Conservation (phyloP, 306 rosid species). For the Canavalia gladiata region DNA sequence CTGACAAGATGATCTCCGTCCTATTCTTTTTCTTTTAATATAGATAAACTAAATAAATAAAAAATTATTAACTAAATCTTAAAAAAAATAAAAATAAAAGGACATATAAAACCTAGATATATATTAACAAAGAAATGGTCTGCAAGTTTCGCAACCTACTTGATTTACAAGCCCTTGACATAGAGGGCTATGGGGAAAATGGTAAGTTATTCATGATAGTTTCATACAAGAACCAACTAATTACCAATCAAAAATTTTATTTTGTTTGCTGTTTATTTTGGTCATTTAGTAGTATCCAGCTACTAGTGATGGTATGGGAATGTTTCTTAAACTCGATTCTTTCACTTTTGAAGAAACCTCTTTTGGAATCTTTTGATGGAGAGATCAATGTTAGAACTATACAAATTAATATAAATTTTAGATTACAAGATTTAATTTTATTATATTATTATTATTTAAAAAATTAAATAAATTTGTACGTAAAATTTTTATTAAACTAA, state of each 20-base stretch:
- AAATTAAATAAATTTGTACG: too few species aligned
- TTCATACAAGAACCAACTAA: neutral
- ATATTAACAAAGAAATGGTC: neutral
- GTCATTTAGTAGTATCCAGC: neutral
- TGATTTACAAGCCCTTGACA: slow-evolving; percentile 42
- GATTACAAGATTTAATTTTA: too few species aligned
- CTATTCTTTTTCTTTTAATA: too few species aligned
- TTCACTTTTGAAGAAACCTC: too few species aligned
- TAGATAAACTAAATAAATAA: too few species aligned
- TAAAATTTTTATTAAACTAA: too few species aligned
- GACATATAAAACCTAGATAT: neutral
- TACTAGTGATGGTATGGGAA: slow-evolving; percentile 52
- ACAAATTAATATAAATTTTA: too few species aligned
- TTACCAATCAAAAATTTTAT: neutral
- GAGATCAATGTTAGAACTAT: too few species aligned
- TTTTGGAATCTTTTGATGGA: too few species aligned
- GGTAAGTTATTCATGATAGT: neutral
- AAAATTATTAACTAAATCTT: neutral
- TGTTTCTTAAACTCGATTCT: too few species aligned
- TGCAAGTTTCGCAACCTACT: neutral
- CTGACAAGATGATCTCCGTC: too few species aligned
- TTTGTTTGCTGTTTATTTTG: neutral
- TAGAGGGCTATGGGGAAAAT: neutral
- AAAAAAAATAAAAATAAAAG: neutral
- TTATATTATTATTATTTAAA: too few species aligned